Percentiles rank a stretch among this genome's conserved stretches.
Evolutionary conservation across 2,329 filamentous ascomycete genomes (phyloP).

Genomic region (Arthroderma uncinatum): DNA sequence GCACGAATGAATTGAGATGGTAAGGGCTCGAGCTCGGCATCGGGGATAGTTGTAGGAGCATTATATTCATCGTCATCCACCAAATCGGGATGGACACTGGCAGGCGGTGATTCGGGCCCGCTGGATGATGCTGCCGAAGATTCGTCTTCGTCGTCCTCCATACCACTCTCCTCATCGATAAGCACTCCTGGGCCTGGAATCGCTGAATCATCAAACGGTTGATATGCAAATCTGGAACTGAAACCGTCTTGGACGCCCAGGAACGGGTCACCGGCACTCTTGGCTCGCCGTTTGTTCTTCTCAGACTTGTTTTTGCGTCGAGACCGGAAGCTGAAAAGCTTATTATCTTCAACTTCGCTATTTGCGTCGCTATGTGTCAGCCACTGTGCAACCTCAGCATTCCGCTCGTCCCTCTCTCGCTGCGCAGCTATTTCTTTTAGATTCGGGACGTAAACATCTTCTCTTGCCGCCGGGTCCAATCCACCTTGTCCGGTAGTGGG

Average conservation of each 20-base stretch:
- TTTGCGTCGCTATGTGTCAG: conserved; percentile 40
- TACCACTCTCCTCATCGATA: conserved; percentile 32
- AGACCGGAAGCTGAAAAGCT: conserved; percentile 9
- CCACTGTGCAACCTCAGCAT: conserved; percentile 45
- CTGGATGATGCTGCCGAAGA: conserved; percentile 19
- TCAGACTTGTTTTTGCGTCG: conserved; percentile 18
- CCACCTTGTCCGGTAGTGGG: conserved; percentile 34
- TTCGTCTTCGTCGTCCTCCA: conserved; percentile 27
- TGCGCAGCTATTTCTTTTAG: conserved; percentile 42
- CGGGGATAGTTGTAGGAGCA: conserved; percentile 17
- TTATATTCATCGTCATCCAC: conserved; percentile 19
- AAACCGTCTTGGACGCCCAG: not conserved
- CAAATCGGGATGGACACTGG: conserved; percentile 21
- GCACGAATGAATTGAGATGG: conserved; percentile 30
- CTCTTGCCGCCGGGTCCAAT: conserved; percentile 38
- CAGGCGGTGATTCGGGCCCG: conserved; percentile 21
- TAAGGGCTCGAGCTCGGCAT: conserved; percentile 24
- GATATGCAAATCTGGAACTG: not conserved
- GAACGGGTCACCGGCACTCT: conserved; percentile 30
- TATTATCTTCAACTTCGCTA: conserved; percentile 28
- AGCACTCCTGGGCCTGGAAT: conserved; percentile 44
- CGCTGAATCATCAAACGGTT: conserved; percentile 27
- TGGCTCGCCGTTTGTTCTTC: conserved; percentile 36
- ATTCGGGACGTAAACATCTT: conserved; percentile 36
- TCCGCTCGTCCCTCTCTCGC: conserved; percentile 40